Evolutionary conservation across 1,284 basidiomycete genomes (phyloP), one percentile per base, ranked within the genome.

Genomic region (Singerocomus inundabilis): DNA sequence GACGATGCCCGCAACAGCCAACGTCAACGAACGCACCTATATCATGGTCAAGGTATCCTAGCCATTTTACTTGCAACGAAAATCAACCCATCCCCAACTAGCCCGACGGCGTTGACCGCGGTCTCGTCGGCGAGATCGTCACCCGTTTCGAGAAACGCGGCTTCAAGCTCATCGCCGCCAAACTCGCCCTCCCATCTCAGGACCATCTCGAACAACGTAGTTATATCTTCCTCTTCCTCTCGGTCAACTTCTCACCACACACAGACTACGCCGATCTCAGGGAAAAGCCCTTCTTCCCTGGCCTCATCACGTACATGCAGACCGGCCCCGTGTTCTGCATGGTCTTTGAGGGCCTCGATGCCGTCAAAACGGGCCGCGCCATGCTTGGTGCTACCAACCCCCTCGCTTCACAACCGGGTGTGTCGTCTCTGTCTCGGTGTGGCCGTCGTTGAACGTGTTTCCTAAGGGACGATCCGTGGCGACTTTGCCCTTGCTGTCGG

Each of bases 331-430:
- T 99, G 62, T 88, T 97, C 66, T 91, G 82, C 67, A 97, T 98
- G 85, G 96, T 96, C 66, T 98, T 93, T 84, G 82, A 98, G 77
- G 96, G 96, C 63, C 86, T 95, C 65, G 93, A 97, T 70, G 93
- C 92, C 60, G 93, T 97, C 79, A 96, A 96, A 82, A 93, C 91
- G 56, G 94, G 94, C 63, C 93, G 94, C 75, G 81, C 73, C 70
- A 93, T 98, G 85, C 90, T 99, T 63, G 94, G 96, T 69, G 87
- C 93, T 43, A 98, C 97, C 70, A 98, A 99, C 86, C 97, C 96
- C 53, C 84, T 98, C 56, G 82, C 81, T 46, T 98, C 95, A 57
- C 77, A 83, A 57, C 83, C 92, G 59, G 93, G 93, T 88, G 57
- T 56, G 67, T 51, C 4, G 37, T 11, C 3, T 38, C 29, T 9